Evolutionary conservation across 768 basidiomycete species (phyloP), one percentile per base, ranked within the genome.

Genomic region (Crepidotus variabilis): DNA sequence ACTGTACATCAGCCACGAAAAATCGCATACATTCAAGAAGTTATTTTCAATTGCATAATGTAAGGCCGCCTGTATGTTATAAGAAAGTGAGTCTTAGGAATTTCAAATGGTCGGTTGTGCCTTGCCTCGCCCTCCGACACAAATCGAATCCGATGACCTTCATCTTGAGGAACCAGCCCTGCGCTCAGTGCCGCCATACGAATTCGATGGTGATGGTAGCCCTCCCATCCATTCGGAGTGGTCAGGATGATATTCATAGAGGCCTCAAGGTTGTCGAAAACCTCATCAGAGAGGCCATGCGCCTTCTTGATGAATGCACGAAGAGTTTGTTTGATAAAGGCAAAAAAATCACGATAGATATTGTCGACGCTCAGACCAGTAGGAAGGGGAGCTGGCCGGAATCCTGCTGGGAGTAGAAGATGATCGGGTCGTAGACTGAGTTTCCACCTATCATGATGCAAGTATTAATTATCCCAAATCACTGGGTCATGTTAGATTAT

Each of bases 111-210:
- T 47, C 32, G 11, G 33, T 23, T 47, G 2, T 11, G 9, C 2
- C 49, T 24, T 34, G 62, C 63, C 51, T 66, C 63, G 6, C 62
- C 63, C 36, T 66, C 69, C 5, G 66, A 64, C 3, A 69, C 61
- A 55, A 70, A 70, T 43, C 55, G 54, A 20, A 70, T 47, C 8
- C 51, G 50, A 11, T 50, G 48, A 22, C 54, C 47, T 2, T 45
- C 51, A 6, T 52, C 59, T 2, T 35, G 34, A 9, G 11, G 34
- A 8, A 68, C 55, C 43, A 70, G 51, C 21, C 63, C 61, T 8
- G 63, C 66, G 2, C 51, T 43, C 2, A 71, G 55, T 2, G 65
- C 66, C 11, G 69, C 70, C 0, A 55, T 14, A 23, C 67, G 60
- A 59, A 70, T 65, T 16, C 60, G 54, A 5, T 62, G 28, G 23